A percentile compares a stretch with the other conserved stretches of the same genome.
Conservation (phyloP, 768 basidiomycete species). For the Mrakia hoshinonis region DNA sequence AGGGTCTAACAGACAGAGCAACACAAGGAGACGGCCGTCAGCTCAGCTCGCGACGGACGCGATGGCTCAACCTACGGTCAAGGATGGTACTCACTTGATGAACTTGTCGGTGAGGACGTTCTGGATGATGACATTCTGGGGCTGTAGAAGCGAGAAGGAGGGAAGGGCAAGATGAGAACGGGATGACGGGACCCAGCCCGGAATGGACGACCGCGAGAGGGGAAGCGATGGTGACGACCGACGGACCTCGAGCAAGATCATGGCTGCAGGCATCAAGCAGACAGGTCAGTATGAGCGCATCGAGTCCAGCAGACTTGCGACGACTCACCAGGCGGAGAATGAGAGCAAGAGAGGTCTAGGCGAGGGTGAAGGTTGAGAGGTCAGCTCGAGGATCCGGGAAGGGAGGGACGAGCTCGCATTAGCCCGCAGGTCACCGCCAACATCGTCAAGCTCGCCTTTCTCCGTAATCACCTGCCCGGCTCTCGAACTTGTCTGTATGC, state of each 20-base stretch:
- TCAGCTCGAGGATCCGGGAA: background rate
- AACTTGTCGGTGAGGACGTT: slow-evolving; percentile 79
- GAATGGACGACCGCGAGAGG: background rate
- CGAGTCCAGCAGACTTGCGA: no score
- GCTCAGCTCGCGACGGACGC: no score
- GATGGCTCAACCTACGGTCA: background rate
- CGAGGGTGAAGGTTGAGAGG: background rate
- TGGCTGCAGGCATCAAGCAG: slow-evolving; percentile 36
- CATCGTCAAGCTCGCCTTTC: background rate
- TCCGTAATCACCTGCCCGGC: background rate
- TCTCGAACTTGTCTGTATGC: background rate
- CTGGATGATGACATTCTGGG: slow-evolving; percentile 88
- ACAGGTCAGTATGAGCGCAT: background rate
- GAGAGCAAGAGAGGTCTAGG: background rate
- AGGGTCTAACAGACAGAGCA: slow-evolving; percentile 53
- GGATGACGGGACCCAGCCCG: background rate
- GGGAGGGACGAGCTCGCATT: background rate
- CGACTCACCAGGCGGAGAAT: background rate
- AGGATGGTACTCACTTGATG: slow-evolving; percentile 55
- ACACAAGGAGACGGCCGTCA: background rate
- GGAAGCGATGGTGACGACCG: background rate
- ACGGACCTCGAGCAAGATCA: slow-evolving; percentile 79
- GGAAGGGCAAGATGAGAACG: slow-evolving; percentile 28
- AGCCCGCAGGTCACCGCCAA: background rate
- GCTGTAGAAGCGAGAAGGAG: slow-evolving; percentile 38